Evolutionary conservation across 2,329 filamentous ascomycete genomes (phyloP).

Genomic region (Cyclaneusma minus): DNA sequence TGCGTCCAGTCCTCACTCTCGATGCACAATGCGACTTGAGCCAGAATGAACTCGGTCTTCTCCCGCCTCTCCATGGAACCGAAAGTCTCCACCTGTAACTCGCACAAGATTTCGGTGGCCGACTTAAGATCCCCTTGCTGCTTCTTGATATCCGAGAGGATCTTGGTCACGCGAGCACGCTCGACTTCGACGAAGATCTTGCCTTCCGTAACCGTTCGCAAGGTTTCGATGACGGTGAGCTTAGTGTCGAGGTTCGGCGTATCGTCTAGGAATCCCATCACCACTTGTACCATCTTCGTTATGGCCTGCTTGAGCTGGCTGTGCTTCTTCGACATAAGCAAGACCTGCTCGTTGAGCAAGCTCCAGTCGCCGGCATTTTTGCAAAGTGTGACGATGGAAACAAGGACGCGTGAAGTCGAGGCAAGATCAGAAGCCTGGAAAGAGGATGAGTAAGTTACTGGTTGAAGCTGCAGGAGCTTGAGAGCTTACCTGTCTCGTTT

Average conservation of each 20-base stretch:
- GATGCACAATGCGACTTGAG: slow-evolving; percentile 89
- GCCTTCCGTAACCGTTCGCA: slow-evolving; percentile 93
- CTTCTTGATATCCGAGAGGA: slow-evolving; percentile 96
- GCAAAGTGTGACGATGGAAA: slow-evolving; percentile 84
- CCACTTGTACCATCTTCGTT: slow-evolving; percentile 96
- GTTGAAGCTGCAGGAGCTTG: slow-evolving; percentile 7
- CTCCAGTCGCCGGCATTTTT: slow-evolving; percentile 89
- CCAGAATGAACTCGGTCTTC: slow-evolving; percentile 97
- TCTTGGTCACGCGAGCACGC: slow-evolving; percentile 84
- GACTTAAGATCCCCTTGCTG: slow-evolving; percentile 80
- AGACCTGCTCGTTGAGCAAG: slow-evolving; percentile 88
- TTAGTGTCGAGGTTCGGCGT: slow-evolving; percentile 79
- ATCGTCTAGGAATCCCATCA: slow-evolving; percentile 81
- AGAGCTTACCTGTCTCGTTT: slow-evolving; percentile 71
- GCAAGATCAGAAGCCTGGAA: slow-evolving; percentile 80
- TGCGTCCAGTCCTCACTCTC: slow-evolving; percentile 94
- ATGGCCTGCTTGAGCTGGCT: slow-evolving; percentile 98
- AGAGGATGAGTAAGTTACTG: slow-evolving; percentile 6
- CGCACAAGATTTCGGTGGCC: slow-evolving; percentile 85
- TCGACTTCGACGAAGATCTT: slow-evolving; percentile 99
- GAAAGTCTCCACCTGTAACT: slow-evolving; percentile 97
- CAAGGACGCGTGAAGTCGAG: slow-evolving; percentile 77
- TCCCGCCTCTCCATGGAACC: slow-evolving; percentile 94
- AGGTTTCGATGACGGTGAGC: slow-evolving; percentile 82
- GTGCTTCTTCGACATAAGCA: slow-evolving; percentile 97